Conservation (phyloP, 108 stramenopile genomes). For the Pseudonitzschia multiseries region DNA sequence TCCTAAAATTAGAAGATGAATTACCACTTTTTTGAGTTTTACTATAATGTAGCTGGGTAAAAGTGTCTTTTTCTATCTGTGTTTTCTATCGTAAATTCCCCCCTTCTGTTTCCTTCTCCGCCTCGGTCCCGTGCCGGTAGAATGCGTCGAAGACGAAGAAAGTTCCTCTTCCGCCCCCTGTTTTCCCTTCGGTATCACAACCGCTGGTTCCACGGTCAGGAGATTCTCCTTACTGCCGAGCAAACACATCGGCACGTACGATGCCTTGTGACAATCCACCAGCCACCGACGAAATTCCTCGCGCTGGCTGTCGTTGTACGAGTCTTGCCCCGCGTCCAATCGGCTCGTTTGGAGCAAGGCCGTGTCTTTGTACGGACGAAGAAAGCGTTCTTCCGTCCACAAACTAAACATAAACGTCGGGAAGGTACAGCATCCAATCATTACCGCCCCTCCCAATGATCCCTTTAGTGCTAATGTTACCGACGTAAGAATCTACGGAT, state of each 20-base stretch:
- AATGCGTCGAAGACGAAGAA: no score
- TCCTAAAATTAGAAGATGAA: not conserved
- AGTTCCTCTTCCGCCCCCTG: not conserved
- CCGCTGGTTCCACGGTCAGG: conserved; percentile 75
- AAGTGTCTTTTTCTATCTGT: not conserved
- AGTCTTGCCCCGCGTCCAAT: conserved; percentile 74
- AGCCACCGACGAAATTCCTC: conserved; percentile 78
- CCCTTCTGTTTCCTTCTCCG: conserved; percentile 3
- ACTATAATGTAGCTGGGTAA: no score
- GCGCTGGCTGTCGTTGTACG: conserved; percentile 48
- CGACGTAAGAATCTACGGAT: not conserved
- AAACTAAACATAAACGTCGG: conserved; percentile 60
- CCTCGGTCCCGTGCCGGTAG: no score
- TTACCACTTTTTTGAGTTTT: not conserved
- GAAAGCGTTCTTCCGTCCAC: conserved; percentile 46
- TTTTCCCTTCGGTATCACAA: conserved; percentile 37
- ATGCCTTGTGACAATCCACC: conserved; percentile 86
- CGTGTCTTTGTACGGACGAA: conserved; percentile 69
- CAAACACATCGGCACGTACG: conserved; percentile 85
- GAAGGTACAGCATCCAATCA: conserved; percentile 22
- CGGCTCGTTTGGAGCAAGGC: conserved; percentile 78
- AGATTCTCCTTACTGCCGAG: conserved; percentile 51
- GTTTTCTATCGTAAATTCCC: conserved; percentile 9
- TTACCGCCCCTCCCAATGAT: not conserved
- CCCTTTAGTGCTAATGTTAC: conserved; percentile 10